phyloP scores from a whole-genome alignment of 2,329 filamentous ascomycete genomes.

The Penicillium sp. region DNA sequence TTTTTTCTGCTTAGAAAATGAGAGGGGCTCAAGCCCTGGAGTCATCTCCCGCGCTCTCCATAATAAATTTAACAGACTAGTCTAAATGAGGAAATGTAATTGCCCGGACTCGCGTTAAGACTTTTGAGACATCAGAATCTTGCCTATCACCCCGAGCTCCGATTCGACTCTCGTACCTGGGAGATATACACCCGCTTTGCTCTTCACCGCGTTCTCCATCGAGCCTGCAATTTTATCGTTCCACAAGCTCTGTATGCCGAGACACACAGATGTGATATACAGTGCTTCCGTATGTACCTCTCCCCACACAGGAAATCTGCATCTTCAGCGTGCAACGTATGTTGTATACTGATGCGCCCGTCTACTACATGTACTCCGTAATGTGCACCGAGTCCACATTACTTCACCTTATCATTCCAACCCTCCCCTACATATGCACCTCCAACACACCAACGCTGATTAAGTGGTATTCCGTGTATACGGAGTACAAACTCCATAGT shows the following conservation, averaged over 20 bases:
- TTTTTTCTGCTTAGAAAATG: not conserved
- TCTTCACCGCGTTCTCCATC: conserved; percentile 6
- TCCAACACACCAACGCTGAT: not conserved
- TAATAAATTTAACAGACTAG: not conserved
- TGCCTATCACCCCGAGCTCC: not conserved
- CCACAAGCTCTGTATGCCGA: conserved; percentile 3
- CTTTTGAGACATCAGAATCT: conserved; percentile 3
- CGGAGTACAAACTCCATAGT: not conserved
- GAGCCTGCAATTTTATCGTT: not conserved
- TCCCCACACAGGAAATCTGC: not conserved
- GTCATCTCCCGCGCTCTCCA: not conserved
- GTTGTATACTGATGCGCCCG: not conserved
- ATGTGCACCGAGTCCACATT: not conserved
- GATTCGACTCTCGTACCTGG: not conserved
- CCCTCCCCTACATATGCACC: not conserved
- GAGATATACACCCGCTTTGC: not conserved
- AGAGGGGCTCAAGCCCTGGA: conserved; percentile 2
- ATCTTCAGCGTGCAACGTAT: not conserved
- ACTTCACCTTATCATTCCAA: not conserved
- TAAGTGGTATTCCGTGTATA: not conserved
- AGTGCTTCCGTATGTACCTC: conserved; percentile 3
- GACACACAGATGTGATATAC: conserved; percentile 10
- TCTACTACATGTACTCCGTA: not conserved
- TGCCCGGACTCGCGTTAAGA: not conserved
- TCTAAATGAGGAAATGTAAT: not conserved